phyloP scores from a whole-genome alignment of 306 rosid species.

The Lablab purpureus region DNA sequence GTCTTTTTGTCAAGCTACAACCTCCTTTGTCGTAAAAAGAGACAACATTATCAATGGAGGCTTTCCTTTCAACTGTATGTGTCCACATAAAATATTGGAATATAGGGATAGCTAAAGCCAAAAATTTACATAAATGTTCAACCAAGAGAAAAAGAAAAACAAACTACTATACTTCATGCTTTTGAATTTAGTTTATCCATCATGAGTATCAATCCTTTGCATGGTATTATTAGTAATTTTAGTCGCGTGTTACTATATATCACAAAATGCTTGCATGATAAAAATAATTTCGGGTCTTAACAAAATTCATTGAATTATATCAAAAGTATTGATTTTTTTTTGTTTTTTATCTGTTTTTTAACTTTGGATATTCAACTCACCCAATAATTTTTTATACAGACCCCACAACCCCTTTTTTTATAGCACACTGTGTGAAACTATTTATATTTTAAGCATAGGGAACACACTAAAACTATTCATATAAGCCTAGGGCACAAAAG shows the following conservation, averaged over 20 bases:
- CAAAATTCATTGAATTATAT: too few species aligned
- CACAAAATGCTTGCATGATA: too few species aligned
- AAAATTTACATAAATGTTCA: background rate
- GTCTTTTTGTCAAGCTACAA: slow-evolving; percentile 55
- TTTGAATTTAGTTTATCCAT: slow-evolving; percentile 11
- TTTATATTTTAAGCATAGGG: background rate
- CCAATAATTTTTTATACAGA: background rate
- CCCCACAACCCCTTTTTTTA: background rate
- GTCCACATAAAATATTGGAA: slow-evolving; percentile 9
- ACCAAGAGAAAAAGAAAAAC: background rate
- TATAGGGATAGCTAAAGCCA: background rate
- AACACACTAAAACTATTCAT: slow-evolving; percentile 21
- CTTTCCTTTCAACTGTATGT: slow-evolving; percentile 51
- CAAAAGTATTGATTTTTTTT: too few species aligned
- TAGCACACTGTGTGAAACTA: slow-evolving; percentile 30
- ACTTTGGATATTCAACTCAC: background rate
- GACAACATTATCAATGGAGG: slow-evolving; percentile 49
- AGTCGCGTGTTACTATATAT: background rate
- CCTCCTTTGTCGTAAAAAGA: slow-evolving; percentile 58
- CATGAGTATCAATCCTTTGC: background rate
- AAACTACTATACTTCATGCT: background rate
- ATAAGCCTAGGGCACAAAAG: slow-evolving; percentile 28
- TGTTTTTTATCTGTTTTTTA: too few species aligned
- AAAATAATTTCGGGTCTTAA: too few species aligned
- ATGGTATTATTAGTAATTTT: background rate